Conservation (phyloP, 345 rosid species). For the Punica granatum region DNA sequence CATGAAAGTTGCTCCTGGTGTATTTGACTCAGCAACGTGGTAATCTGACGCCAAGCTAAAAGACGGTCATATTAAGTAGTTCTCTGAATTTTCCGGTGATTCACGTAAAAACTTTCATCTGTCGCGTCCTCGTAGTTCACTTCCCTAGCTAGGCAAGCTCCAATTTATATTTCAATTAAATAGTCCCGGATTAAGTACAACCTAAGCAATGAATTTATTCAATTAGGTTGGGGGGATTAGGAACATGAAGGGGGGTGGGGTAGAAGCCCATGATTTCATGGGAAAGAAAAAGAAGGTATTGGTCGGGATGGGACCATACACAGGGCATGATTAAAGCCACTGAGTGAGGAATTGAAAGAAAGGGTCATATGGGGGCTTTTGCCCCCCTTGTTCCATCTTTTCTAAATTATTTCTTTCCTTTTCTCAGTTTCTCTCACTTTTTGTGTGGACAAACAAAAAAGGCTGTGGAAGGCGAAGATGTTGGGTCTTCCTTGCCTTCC, state of each 20-base stretch:
- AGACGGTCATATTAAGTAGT: too few species aligned
- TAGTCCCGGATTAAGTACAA: neutral
- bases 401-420: neutral
- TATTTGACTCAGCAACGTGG: too few species aligned
- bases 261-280: slow-evolving; percentile 10
- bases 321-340: slow-evolving; percentile 35
- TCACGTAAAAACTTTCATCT: too few species aligned
- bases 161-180: too few species aligned
- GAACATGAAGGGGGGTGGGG: neutral
- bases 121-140: neutral
- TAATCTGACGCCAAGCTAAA: too few species aligned
- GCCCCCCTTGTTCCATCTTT: neutral
- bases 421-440: slow-evolving; percentile 9
- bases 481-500: slow-evolving; percentile 8
- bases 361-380: neutral
- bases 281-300: slow-evolving; percentile 8
- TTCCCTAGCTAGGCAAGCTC: neutral
- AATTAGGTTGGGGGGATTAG: neutral
- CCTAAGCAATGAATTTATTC: neutral
- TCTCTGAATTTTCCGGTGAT: too few species aligned
- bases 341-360: slow-evolving; percentile 5
- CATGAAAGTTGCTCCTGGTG: too few species aligned
- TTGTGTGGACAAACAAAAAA: slow-evolving; percentile 20
- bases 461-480: slow-evolving; percentile 16
- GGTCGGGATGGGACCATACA: slow-evolving; percentile 22